A percentile compares a stretch with the other conserved stretches of the same genome.
These are phyloP conservation scores for Fragilaria radians DNA, from an alignment of 108 stramenopile genomes.

Conservation along the genomic window DNA sequence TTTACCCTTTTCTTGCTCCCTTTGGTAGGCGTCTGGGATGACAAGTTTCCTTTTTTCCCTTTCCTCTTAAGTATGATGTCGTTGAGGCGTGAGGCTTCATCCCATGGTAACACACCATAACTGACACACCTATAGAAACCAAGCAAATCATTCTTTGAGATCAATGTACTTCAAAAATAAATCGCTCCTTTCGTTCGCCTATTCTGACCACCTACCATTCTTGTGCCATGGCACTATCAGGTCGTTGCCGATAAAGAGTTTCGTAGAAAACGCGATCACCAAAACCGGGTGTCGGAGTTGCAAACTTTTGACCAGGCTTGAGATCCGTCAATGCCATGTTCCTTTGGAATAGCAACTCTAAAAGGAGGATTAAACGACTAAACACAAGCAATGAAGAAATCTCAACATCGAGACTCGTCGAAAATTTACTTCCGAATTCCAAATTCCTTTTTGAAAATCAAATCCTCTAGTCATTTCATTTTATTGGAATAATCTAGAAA, in stretches of 20 bases:
- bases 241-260: constrained; percentile 66
- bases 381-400: no score
- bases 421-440: no score
- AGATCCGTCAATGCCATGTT: constrained; percentile 4
- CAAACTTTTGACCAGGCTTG: constrained; percentile 80
- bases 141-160: no score
- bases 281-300: constrained; percentile 80
- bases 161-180: no score
- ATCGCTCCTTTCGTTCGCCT: no score
- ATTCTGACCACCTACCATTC: constrained; percentile 66
- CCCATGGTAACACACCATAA: constrained; percentile 65
- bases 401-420: no score
- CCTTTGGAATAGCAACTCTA: no score
- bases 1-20: constrained; percentile 37
- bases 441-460: no score
- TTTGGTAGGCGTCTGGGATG: constrained; percentile 6
- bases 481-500: no score
- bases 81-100: constrained; percentile 53
- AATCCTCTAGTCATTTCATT: no score
- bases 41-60: constrained; percentile 10
- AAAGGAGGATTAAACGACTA: no score
- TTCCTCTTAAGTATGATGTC: constrained; percentile 55
- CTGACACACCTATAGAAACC: constrained; percentile 49
- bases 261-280: constrained; percentile 67
- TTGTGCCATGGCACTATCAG: constrained; percentile 79